A percentile compares a stretch with the other conserved stretches of the same genome.
phyloP scores from a whole-genome alignment of 306 rosid species.

The Chamaecrista fasciculata region DNA sequence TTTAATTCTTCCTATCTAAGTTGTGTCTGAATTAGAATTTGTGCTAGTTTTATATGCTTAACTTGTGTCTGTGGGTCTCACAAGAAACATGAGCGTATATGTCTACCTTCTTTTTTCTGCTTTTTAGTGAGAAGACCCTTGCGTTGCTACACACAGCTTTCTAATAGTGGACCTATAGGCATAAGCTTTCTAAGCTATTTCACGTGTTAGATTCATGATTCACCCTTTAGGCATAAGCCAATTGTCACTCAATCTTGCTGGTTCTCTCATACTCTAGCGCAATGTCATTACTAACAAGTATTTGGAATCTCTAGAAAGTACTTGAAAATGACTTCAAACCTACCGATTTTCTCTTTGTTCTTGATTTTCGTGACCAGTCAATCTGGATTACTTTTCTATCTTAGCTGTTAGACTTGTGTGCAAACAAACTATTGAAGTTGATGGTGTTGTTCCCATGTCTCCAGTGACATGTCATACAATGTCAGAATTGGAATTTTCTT shows the following conservation, averaged over 20 bases:
- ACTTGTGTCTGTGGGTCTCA: conserved; percentile 16
- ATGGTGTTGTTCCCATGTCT: background rate
- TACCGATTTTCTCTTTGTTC: background rate
- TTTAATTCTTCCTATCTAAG: background rate
- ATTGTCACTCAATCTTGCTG: background rate
- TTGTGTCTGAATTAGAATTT: background rate
- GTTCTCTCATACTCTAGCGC: background rate
- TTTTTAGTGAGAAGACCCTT: background rate
- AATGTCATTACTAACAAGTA: background rate
- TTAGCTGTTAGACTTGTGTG: background rate
- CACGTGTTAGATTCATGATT: background rate
- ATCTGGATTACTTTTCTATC: background rate
- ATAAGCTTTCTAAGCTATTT: background rate
- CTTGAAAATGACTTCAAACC: background rate
- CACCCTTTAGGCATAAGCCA: background rate
- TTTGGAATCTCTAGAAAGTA: background rate
- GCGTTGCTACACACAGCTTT: background rate
- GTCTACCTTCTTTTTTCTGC: background rate
- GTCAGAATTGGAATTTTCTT: too few relatives aligned
- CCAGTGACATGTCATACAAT: background rate
- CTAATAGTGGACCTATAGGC: background rate
- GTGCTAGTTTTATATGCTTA: conserved; percentile 13
- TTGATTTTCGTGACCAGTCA: background rate
- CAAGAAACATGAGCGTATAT: background rate
- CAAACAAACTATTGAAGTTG: background rate